Base-by-base conservation (phyloP, 495 filamentous ascomycete genomes). In the Aspergillus coremiiformis region DNA sequence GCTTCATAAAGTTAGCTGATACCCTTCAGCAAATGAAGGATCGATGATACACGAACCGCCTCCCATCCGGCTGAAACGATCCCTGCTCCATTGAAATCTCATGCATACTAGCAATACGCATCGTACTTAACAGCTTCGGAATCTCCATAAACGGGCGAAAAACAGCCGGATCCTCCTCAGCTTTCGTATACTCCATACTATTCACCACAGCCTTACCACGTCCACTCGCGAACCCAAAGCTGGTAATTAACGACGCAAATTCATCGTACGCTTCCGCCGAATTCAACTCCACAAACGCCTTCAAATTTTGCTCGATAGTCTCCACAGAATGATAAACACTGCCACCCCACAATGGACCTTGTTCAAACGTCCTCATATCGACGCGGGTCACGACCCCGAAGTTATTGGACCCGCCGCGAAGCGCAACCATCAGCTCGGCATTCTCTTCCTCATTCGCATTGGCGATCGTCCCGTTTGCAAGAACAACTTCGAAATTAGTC, bases 341-440 rank as follows among this genome's bases (percentile, higher is more conserved):
- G 3, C 72, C 75, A 4, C 65, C 72, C 69, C 71, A 78, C n/a
- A 78, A 47, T 1, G 55, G 45, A 4, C 66, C 66, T 32, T 68
- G 66, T 0, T 60, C 47, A 22, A 62, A 63, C 3, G 58, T 55
- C 17, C 37, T 49, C 7, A 68, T 24, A 17, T 65, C 56, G 41
- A 75, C 58, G n/a, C 57, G 53, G 1, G 69, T 72, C 27, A 75
- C 62, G 17, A 75, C 53, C 14, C 67, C 66, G 44, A 75, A 76
- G 21, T 69, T 73, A 35, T 59, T 67, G 4, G 58, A 58, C 30
- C 68, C 65, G 32, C 72, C 73, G 51, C 66, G 63, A 14, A 75
- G 58, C 6, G 70, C 72, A 20, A 42, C 19, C 49, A 63, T 67
- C 6, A 70, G 51, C 23, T 68, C 63, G 1, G 59, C 37, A 21